These are phyloP conservation scores for Colletotrichum australisinense DNA, from an alignment of 2,329 filamentous ascomycete genomes.

Conservation along the genomic window DNA sequence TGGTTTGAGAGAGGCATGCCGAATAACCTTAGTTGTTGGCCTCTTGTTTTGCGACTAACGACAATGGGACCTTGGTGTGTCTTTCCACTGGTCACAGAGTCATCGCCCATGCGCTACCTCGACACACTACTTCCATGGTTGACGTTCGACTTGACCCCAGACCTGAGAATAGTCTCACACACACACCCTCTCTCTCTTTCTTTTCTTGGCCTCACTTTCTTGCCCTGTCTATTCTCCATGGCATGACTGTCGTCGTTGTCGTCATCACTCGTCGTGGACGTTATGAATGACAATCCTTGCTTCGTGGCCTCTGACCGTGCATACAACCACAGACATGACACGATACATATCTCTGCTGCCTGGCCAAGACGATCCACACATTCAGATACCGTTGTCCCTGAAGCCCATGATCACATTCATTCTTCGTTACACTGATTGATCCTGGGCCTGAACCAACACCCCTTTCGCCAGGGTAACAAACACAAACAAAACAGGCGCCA, in stretches of 20 bases:
- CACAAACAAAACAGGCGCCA: constrained; percentile 15
- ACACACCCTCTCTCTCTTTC: too few relatives aligned
- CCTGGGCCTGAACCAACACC: background rate
- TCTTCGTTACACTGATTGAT: background rate
- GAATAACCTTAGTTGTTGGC: constrained; percentile 22
- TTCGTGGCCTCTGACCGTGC: background rate
- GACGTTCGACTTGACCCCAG: background rate
- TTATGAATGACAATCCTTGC: background rate
- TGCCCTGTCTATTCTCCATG: background rate
- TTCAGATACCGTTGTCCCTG: background rate
- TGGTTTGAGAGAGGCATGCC: constrained; percentile 18
- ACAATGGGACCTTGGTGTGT: constrained; percentile 11
- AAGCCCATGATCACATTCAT: background rate
- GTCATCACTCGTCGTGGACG: too few relatives aligned
- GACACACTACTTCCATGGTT: background rate
- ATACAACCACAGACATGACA: background rate
- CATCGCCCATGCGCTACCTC: background rate
- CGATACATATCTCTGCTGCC: background rate
- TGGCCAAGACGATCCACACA: background rate
- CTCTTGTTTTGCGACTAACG: constrained; percentile 16
- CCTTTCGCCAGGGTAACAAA: background rate
- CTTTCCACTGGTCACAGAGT: background rate
- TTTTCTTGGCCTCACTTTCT: background rate
- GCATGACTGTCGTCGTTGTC: too few relatives aligned
- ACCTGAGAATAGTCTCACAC: background rate